Evolutionary conservation across 257 asterid species (phyloP).

Genomic region (Fraxinus anomala): DNA sequence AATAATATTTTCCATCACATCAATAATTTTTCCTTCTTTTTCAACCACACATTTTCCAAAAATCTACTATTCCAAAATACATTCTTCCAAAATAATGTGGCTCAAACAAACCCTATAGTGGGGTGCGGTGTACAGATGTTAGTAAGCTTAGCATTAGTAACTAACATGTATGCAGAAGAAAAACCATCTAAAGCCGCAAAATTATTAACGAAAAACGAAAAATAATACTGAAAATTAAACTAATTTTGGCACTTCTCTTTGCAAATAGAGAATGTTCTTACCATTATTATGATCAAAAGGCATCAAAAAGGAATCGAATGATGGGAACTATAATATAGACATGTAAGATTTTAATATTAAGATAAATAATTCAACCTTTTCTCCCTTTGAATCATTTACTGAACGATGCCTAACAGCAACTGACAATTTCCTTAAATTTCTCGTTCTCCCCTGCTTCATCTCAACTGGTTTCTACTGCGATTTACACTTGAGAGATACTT

Average conservation of each 20-base stretch:
- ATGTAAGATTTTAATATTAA: background rate
- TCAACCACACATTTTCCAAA: too few species aligned
- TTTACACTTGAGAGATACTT: background rate
- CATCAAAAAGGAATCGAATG: background rate
- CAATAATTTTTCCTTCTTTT: too few species aligned
- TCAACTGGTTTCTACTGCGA: slow-evolving; percentile 1
- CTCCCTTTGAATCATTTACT: background rate
- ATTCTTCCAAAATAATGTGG: too few species aligned
- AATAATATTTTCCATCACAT: too few species aligned
- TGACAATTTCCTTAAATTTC: slow-evolving; percentile 22
- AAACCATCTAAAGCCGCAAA: background rate
- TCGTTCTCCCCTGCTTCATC: background rate
- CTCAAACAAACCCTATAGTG: background rate
- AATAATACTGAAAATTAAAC: background rate
- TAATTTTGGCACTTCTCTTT: background rate
- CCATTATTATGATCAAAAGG: background rate
- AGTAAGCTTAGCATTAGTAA: background rate
- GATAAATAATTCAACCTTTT: background rate
- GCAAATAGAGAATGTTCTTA: background rate
- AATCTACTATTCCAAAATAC: too few species aligned
- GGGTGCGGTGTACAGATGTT: background rate
- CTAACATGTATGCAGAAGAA: background rate
- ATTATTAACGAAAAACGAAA: background rate
- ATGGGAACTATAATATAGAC: background rate
- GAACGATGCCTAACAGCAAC: slow-evolving; percentile 11